Percentiles rank a stretch among this genome's conserved stretches.
Evolutionary conservation across 768 basidiomycete genomes (phyloP).

Genomic region (Fomitopsis pulvina): DNA sequence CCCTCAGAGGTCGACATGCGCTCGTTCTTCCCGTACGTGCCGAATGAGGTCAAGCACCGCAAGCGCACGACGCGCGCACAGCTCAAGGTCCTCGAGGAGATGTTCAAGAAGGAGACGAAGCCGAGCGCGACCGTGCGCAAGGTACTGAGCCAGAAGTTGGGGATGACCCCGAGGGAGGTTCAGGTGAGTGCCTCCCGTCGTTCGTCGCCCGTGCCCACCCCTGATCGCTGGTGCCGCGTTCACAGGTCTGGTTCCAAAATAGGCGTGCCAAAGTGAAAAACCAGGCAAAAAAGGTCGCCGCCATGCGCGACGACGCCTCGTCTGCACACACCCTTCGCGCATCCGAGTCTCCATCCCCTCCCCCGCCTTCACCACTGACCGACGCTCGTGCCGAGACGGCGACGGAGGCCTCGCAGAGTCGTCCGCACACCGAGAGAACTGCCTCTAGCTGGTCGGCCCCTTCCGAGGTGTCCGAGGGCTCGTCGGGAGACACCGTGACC

Average conservation of each 20-base stretch:
- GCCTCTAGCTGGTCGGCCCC: background rate
- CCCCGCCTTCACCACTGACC: constrained; percentile 7
- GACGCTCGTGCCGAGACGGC: background rate
- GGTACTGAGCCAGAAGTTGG: constrained; percentile 72
- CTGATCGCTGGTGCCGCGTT: constrained; percentile 25
- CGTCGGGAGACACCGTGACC: background rate
- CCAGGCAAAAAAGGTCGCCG: constrained; percentile 40
- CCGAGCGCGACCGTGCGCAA: constrained; percentile 80
- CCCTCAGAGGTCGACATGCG: constrained; percentile 70
- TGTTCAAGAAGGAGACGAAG: constrained; percentile 87
- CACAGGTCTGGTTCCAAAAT: constrained; percentile 83
- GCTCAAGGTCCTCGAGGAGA: constrained; percentile 81
- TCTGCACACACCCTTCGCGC: background rate
- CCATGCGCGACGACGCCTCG: background rate
- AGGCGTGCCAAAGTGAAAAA: constrained; percentile 85
- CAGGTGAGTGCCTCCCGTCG: constrained; percentile 53
- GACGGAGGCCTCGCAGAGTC: background rate
- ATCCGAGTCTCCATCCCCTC: constrained; percentile 3
- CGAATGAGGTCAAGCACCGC: constrained; percentile 91
- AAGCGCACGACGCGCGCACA: constrained; percentile 86
- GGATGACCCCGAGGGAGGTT: constrained; percentile 92
- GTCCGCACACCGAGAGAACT: background rate
- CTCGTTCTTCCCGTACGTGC: constrained; percentile 72
- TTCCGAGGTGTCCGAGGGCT: background rate
- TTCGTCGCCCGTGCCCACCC: constrained; percentile 8